Percentiles rank a stretch among this genome's conserved stretches.
Conservation (phyloP, 768 basidiomycete genomes). For the Termitomyces sp. region DNA sequence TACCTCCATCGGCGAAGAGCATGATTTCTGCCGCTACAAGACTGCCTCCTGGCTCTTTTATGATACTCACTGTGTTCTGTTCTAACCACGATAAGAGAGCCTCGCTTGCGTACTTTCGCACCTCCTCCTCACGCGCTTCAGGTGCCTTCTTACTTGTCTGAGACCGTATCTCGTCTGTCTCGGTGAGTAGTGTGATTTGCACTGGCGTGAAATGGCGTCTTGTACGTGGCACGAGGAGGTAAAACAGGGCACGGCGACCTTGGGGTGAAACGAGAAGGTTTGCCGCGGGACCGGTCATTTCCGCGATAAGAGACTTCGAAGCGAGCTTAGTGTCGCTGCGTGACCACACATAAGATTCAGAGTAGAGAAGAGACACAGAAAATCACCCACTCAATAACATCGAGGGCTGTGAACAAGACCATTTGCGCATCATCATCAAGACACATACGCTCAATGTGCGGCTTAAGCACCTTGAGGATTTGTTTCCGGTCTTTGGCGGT, state of each 20-base stretch:
- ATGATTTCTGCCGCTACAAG: conserved; percentile 79
- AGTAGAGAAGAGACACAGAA: neutral
- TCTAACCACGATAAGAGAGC: conserved; percentile 71
- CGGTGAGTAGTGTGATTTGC: conserved; percentile 66
- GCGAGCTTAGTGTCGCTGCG: conserved; percentile 87
- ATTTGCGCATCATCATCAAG: conserved; percentile 87
- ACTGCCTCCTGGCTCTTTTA: conserved; percentile 78
- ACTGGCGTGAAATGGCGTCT: conserved; percentile 86
- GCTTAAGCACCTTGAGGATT: conserved; percentile 85
- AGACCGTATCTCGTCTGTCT: conserved; percentile 66
- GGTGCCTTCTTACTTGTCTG: conserved; percentile 82
- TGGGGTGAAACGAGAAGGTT: conserved; percentile 61
- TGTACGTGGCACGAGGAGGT: conserved; percentile 82
- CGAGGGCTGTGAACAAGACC: conserved; percentile 86
- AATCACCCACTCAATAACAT: conserved; percentile 79
- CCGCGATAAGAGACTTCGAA: conserved; percentile 72
- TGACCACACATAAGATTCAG: neutral
- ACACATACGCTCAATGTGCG: conserved; percentile 87
- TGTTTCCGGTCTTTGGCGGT: conserved; percentile 94
- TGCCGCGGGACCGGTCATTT: conserved; percentile 58
- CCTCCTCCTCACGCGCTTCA: conserved; percentile 63
- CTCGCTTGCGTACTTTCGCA: conserved; percentile 71
- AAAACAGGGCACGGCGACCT: conserved; percentile 80
- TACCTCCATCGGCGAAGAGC: conserved; percentile 85
- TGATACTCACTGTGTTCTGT: conserved; percentile 55